Percentiles rank a stretch among this genome's conserved stretches.
These are phyloP conservation scores for Dillenia turbinata DNA, from an alignment of 164 flowering plant species.

Conservation along the genomic window DNA sequence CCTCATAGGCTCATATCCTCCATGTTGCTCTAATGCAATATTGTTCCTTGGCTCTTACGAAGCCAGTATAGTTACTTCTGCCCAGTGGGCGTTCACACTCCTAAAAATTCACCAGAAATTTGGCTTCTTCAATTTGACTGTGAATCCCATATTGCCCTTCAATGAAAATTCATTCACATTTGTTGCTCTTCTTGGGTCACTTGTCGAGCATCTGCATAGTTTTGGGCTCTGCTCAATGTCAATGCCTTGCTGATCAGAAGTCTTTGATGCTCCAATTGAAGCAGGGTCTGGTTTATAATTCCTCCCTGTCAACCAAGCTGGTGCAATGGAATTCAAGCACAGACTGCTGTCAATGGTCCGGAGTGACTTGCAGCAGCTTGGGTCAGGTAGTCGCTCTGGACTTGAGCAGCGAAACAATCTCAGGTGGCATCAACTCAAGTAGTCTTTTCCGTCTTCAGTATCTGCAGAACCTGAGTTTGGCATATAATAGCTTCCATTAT, in stretches of 20 bases:
- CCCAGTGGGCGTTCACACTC: not conserved
- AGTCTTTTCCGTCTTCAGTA: conserved; percentile 25
- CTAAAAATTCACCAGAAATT: not conserved
- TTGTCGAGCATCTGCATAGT: not conserved
- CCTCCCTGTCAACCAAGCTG: conserved; percentile 9
- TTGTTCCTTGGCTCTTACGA: no score
- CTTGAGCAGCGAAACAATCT: conserved; percentile 21
- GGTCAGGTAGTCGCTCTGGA: conserved; percentile 31
- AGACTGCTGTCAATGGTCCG: conserved; percentile 37
- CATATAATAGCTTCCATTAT: conserved; percentile 27
- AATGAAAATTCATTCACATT: conserved; percentile 21
- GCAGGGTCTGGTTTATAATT: conserved; percentile 11
- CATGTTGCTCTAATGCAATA: no score
- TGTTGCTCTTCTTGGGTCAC: conserved; percentile 15
- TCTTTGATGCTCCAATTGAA: conserved; percentile 23
- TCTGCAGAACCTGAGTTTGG: conserved; percentile 35
- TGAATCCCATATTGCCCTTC: conserved; percentile 5
- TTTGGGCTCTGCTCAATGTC: conserved; percentile 23
- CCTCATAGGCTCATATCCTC: no score
- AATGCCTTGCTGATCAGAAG: conserved; percentile 30
- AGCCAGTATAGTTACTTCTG: no score
- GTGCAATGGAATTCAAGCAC: conserved; percentile 25
- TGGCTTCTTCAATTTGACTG: not conserved
- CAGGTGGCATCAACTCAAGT: conserved; percentile 18
- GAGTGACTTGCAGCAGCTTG: conserved; percentile 24